These are phyloP conservation scores for Pseudonitzschia multiseries DNA, from an alignment of 108 stramenopile species.

Conservation along the genomic window DNA sequence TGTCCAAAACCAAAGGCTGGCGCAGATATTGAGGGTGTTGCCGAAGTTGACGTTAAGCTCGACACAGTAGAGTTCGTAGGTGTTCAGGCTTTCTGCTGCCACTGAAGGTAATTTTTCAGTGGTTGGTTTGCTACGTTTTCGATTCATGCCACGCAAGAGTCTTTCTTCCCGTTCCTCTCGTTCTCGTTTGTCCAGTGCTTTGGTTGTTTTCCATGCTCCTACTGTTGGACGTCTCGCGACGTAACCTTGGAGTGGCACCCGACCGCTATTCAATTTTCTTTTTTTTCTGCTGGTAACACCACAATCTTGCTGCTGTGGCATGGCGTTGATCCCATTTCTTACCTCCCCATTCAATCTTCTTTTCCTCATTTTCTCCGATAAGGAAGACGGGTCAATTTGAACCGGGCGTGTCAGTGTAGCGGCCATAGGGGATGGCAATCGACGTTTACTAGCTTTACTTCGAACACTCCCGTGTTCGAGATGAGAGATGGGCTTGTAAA, in stretches of 20 bases:
- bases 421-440: constrained; percentile 6
- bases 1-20: constrained; percentile 18
- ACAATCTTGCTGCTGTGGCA: background rate
- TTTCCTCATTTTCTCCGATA: constrained; percentile 24
- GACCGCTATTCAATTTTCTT: background rate
- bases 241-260: background rate
- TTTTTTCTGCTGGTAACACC: background rate
- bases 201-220: background rate
- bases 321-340: background rate
- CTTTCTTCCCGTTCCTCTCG: constrained; percentile 23
- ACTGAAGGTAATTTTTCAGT: background rate
- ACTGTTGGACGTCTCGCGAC: background rate
- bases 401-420: background rate
- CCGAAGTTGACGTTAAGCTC: background rate
- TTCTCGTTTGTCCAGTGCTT: constrained; percentile 18
- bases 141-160: constrained; percentile 15
- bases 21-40: background rate
- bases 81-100: background rate
- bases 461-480: background rate
- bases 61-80: background rate
- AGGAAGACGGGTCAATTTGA: constrained; percentile 1
- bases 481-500: background rate
- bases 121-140: constrained; percentile 16
- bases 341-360: constrained; percentile 17
- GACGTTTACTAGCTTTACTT: background rate